A percentile compares a stretch with the other conserved stretches of the same genome.
phyloP scores from a whole-genome alignment of 208 protist genomes.

The Acanthamoeba healyi region DNA sequence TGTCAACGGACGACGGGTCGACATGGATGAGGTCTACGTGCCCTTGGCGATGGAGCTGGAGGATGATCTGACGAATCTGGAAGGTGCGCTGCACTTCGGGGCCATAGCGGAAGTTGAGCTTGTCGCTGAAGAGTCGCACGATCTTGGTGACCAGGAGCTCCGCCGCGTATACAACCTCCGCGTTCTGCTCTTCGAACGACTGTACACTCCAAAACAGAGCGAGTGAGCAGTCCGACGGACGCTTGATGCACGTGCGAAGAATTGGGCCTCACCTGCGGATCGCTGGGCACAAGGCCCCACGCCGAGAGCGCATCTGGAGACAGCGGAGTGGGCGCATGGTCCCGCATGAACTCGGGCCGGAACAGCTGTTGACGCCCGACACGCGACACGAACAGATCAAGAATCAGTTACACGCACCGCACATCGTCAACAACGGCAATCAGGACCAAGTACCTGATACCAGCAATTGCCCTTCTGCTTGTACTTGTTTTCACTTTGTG shows the following conservation, averaged over 20 bases:
- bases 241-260: no score
- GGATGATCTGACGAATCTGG: constrained; percentile 53
- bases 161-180: constrained; percentile 22
- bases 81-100: constrained; percentile 31
- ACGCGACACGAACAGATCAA: not conserved
- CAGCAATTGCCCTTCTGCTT: constrained; percentile 75
- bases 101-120: constrained; percentile 51
- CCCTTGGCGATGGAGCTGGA: constrained; percentile 35
- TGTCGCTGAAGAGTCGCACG: constrained; percentile 40
- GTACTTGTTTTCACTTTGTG: constrained; percentile 34
- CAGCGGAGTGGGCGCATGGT: constrained; percentile 10
- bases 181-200: constrained; percentile 40
- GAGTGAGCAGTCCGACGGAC: no score
- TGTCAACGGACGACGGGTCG: no score
- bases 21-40: no score
- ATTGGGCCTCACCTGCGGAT: not conserved
- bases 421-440: not conserved
- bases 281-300: constrained; percentile 40
- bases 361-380: no score
- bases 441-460: no score
- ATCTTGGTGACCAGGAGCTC: constrained; percentile 32
- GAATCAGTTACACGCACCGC: not conserved
- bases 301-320: constrained; percentile 30
- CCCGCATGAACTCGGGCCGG: constrained; percentile 49
- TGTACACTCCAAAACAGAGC: not conserved